A percentile compares a stretch with the other conserved stretches of the same genome.
phyloP scores from a whole-genome alignment of 257 asterid species.

The Solanum rostratum region DNA sequence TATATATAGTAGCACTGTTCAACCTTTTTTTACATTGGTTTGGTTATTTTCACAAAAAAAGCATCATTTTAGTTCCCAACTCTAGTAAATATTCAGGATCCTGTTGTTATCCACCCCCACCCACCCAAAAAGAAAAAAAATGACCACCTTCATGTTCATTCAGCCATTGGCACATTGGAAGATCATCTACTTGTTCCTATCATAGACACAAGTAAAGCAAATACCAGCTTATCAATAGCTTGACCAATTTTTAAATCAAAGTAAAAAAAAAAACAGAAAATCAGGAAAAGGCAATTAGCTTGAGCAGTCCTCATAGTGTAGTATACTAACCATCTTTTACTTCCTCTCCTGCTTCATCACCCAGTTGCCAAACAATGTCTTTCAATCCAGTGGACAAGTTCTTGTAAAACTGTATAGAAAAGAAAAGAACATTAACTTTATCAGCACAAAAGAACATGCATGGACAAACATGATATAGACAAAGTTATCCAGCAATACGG shows the following conservation, averaged over 20 bases:
- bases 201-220: background rate
- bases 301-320: background rate
- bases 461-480: background rate
- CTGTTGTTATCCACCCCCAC: background rate
- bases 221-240: background rate
- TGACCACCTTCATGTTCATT: background rate
- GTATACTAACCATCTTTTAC: conserved; percentile 27
- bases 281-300: background rate
- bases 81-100: background rate
- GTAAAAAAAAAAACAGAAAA: background rate
- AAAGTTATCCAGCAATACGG: background rate
- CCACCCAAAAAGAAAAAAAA: background rate
- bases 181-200: background rate
- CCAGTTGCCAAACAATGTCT: conserved; percentile 81
- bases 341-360: conserved; percentile 44
- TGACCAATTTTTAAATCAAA: background rate
- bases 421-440: background rate
- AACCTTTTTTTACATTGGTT: background rate
- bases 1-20: background rate
- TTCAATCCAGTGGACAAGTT: conserved; percentile 81
- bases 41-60: background rate
- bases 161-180: background rate
- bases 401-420: conserved; percentile 57
- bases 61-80: background rate
- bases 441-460: background rate